Conservation (phyloP, 768 basidiomycete genomes). For the Trametes punicea region DNA sequence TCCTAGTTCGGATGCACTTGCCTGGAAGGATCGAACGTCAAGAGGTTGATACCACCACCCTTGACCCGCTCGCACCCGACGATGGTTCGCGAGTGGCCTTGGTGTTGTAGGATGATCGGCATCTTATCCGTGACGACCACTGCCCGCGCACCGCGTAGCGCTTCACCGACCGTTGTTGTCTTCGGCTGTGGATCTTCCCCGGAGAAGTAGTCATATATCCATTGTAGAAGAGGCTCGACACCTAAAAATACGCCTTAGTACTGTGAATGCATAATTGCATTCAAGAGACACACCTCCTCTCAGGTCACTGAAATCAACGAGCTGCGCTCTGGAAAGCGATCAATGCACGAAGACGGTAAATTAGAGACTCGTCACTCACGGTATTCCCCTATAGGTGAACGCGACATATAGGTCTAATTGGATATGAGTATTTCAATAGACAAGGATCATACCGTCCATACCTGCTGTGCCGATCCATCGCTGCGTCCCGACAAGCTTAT, state of each 20-base stretch:
- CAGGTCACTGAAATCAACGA: conserved; percentile 61
- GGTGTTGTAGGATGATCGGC: conserved; percentile 81
- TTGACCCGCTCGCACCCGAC: conserved; percentile 76
- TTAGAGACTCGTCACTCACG: conserved; percentile 47
- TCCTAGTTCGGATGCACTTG: conserved; percentile 29
- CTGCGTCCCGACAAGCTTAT: conserved; percentile 48
- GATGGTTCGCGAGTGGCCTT: conserved; percentile 84
- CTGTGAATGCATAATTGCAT: neutral
- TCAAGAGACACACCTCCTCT: conserved; percentile 41
- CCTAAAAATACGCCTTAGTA: conserved; percentile 3
- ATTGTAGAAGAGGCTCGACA: conserved; percentile 48
- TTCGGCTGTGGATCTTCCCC: conserved; percentile 21
- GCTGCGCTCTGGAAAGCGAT: conserved; percentile 41
- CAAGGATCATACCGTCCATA: conserved; percentile 26
- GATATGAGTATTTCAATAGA: neutral
- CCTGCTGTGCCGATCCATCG: conserved; percentile 86
- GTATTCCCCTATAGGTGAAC: conserved; percentile 74
- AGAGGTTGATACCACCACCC: conserved; percentile 55
- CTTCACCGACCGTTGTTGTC: conserved; percentile 44
- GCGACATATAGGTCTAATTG: conserved; percentile 72
- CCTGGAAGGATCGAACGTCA: conserved; percentile 78
- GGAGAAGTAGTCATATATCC: conserved; percentile 75
- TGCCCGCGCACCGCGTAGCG: conserved; percentile 47
- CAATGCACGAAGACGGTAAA: neutral
- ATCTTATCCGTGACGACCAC: conserved; percentile 60